These are phyloP conservation scores for Pleurotus sapidus DNA, from an alignment of 768 basidiomycete genomes.

Conservation along the genomic window DNA sequence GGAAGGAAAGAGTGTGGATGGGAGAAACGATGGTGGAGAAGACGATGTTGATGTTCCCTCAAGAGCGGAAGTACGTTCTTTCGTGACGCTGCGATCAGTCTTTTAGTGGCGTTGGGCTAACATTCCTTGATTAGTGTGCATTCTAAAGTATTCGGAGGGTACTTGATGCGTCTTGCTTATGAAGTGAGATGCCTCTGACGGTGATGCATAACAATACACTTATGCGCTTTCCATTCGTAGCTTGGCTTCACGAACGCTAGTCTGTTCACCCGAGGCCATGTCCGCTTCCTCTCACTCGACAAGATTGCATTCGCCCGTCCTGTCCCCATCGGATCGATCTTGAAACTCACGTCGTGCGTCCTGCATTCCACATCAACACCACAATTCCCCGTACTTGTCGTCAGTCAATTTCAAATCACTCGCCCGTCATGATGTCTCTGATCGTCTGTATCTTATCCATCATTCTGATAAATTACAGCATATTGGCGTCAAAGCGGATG, in stretches of 20 bases:
- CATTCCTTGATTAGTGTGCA: slow-evolving; percentile 51
- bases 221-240: slow-evolving; percentile 25
- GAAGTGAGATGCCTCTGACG: slow-evolving; percentile 39
- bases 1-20: slow-evolving; percentile 64
- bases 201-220: neutral
- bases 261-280: slow-evolving; percentile 62
- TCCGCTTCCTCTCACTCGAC: slow-evolving; percentile 77
- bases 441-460: slow-evolving; percentile 43
- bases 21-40: slow-evolving; percentile 69
- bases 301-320: slow-evolving; percentile 77
- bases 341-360: slow-evolving; percentile 69
- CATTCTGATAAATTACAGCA: slow-evolving; percentile 39
- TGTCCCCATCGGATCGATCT: slow-evolving; percentile 81
- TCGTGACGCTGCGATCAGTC: neutral
- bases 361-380: slow-evolving; percentile 54
- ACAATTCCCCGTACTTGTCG: slow-evolving; percentile 54
- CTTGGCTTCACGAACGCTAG: slow-evolving; percentile 72
- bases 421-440: neutral
- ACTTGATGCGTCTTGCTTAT: slow-evolving; percentile 64
- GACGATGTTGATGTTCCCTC: slow-evolving; percentile 79
- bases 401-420: slow-evolving; percentile 31
- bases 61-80: slow-evolving; percentile 69
- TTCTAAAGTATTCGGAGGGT: slow-evolving; percentile 81
- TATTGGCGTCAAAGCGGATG: slow-evolving; percentile 67
- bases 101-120: slow-evolving; percentile 6